Conservation (phyloP, 352 stramenopile species). For the Globisporangium spinosum region DNA sequence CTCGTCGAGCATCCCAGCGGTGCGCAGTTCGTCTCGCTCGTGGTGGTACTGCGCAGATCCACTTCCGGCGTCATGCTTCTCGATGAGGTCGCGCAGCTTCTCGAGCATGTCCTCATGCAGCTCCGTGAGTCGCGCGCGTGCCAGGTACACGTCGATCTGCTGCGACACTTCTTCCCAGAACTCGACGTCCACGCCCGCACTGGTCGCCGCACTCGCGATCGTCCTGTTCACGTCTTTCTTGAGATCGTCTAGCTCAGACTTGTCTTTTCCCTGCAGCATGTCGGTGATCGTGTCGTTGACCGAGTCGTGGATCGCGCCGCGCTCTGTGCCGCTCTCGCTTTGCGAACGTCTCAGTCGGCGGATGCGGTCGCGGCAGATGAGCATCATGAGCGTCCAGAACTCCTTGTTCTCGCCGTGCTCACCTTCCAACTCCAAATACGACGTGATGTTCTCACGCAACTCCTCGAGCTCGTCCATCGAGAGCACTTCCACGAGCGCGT, state of each 20-base stretch:
- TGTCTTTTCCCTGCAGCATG: conserved; percentile 87
- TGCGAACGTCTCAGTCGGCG: conserved; percentile 51
- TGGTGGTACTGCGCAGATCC: background rate
- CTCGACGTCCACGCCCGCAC: conserved; percentile 82
- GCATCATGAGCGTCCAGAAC: conserved; percentile 84
- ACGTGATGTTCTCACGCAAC: conserved; percentile 85
- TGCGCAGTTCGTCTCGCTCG: background rate
- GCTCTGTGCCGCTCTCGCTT: conserved; percentile 60
- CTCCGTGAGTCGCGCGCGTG: conserved; percentile 82
- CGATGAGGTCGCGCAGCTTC: conserved; percentile 82
- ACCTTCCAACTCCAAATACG: conserved; percentile 90
- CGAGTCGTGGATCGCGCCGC: conserved; percentile 79
- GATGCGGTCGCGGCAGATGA: conserved; percentile 81
- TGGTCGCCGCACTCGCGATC: conserved; percentile 49
- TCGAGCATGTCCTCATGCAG: conserved; percentile 94
- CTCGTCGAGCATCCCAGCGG: conserved; percentile 37
- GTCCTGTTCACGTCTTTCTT: conserved; percentile 64
- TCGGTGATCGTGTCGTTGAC: conserved; percentile 87
- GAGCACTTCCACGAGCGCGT: conserved; percentile 74
- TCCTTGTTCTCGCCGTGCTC: conserved; percentile 56
- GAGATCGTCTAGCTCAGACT: conserved; percentile 41
- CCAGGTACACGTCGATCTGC: conserved; percentile 91
- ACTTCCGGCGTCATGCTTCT: conserved; percentile 22
- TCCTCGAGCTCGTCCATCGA: conserved; percentile 77
- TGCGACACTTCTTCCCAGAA: conserved; percentile 94